Evolutionary conservation across 495 filamentous ascomycete species (phyloP), one percentile per base, ranked within the genome.

Genomic region (Penicillium cataractarum): DNA sequence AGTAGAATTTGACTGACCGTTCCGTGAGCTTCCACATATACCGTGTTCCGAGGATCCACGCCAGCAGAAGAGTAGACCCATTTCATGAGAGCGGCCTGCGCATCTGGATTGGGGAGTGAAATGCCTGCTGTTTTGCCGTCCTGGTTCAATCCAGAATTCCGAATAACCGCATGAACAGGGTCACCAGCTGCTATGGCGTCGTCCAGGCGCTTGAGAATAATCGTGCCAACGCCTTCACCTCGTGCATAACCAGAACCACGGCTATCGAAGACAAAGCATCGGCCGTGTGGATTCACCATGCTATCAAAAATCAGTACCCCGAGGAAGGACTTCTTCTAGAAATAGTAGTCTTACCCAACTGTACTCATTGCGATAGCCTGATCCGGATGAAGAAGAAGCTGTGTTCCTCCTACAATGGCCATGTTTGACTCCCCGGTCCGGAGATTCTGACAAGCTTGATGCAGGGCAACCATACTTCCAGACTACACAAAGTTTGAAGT

Each of bases 171-270:
- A 0, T 74, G 55, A 12, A 80, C 70, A 2, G 73, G 69, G 49
- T 74, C 71, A 0, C 52, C 52, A 19, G 69, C 76, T 4, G 26
- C 12, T 0, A 80, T 31, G 6, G 78, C 77, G 31, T 69, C 51
- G 8, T 42, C 42, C 1, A 72, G 49, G 0, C 21, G 33, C 48
- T 74, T 79, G 9, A 79, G 24, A 21, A 70, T 68, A 0, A 79
- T 50, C 0, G 70, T 67, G 35, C n/a, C 64, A 9, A 79, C 64
- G 1, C 71, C 71, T 61, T 90, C 89, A 13, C 80, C 89, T 17
- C 86, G 79, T 0, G 74, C 85, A 65, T 86, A 90, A 26, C 57
- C 49, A 15, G 39, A 32, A 19, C 33, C 59, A 13, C 48, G 31
- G 15, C 31, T 39, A 17, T 39, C 39, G 33, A 62, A 57, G 67